Conservation (phyloP, 2,329 filamentous ascomycete species). For the Botryotinia globosa region DNA sequence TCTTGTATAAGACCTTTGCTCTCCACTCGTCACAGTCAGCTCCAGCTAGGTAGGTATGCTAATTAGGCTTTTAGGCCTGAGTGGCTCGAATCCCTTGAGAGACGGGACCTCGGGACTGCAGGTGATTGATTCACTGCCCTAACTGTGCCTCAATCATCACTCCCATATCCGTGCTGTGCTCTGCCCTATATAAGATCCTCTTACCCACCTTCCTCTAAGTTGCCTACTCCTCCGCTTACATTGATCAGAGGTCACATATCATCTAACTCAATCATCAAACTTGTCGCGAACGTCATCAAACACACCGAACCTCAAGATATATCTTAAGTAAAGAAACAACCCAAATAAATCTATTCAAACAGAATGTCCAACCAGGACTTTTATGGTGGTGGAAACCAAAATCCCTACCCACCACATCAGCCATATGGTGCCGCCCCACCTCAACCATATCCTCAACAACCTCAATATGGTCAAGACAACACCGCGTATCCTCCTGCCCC, state of each 20-base stretch:
- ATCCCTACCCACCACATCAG: conserved; percentile 3
- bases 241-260: not conserved
- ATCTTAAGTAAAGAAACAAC: not conserved
- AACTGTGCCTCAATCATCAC: conserved; percentile 2
- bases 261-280: not conserved
- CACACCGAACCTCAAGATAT: not conserved
- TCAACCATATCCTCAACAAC: conserved; percentile 14
- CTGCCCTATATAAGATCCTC: conserved; percentile 6
- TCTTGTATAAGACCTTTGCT: not conserved
- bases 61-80: not conserved
- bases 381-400: conserved; percentile 5
- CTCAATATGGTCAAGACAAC: conserved; percentile 1
- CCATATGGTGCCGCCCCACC: conserved; percentile 6
- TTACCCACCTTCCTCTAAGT: not conserved
- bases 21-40: not conserved
- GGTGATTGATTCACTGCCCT: conserved; percentile 9
- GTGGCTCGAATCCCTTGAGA: not conserved
- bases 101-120: not conserved
- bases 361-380: conserved; percentile 13
- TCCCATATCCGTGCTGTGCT: not conserved
- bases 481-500: conserved; percentile 7
- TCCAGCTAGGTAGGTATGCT: no score
- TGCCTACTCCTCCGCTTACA: not conserved
- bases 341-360: not conserved
- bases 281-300: not conserved